phyloP scores from a whole-genome alignment of 202 grass and related monocot species.

The Bolboschoenoplectus hybrid region DNA sequence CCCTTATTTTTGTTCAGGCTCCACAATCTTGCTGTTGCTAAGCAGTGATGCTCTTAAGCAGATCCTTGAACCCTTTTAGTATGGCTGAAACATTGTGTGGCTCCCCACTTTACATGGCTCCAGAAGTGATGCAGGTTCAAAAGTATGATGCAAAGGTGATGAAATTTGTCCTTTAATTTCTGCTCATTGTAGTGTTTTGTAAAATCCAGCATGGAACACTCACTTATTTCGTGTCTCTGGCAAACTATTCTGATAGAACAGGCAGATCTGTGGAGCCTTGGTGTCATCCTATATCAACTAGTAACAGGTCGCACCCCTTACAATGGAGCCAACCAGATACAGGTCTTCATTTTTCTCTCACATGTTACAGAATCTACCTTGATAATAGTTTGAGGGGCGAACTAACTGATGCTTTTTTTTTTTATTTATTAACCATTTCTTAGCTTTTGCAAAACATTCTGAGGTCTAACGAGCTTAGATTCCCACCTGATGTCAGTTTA shows the following conservation, averaged over 20 bases:
- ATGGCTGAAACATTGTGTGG: constrained; percentile 94
- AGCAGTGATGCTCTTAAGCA: constrained; percentile 42
- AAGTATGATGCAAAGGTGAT: constrained; percentile 96
- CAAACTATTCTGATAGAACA: constrained; percentile 50
- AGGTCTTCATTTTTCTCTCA: constrained; percentile 55
- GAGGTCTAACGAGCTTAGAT: constrained; percentile 58
- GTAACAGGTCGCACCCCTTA: constrained; percentile 89
- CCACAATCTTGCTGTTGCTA: constrained; percentile 27
- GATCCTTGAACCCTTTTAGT: constrained; percentile 58
- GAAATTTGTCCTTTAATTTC: constrained; percentile 33
- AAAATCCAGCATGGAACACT: background rate
- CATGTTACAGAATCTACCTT: constrained; percentile 36
- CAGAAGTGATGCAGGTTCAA: constrained; percentile 90
- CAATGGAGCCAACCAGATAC: constrained; percentile 81
- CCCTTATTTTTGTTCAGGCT: background rate
- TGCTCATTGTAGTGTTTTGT: constrained; percentile 34
- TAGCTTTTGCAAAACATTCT: constrained; percentile 90
- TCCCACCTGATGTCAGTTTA: constrained; percentile 67
- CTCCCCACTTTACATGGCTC: constrained; percentile 94
- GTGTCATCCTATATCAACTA: constrained; percentile 96
- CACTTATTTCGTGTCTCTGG: constrained; percentile 7
- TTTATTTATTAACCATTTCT: constrained; percentile 8
- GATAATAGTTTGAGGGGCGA: constrained; percentile 25
- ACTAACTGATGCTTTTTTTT: constrained; percentile 34
- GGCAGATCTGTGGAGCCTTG: constrained; percentile 99